A percentile compares a stretch with the other conserved stretches of the same genome.
Evolutionary conservation across 768 basidiomycete genomes (phyloP).

Genomic region (Hygrophoropsis aurantiaca): DNA sequence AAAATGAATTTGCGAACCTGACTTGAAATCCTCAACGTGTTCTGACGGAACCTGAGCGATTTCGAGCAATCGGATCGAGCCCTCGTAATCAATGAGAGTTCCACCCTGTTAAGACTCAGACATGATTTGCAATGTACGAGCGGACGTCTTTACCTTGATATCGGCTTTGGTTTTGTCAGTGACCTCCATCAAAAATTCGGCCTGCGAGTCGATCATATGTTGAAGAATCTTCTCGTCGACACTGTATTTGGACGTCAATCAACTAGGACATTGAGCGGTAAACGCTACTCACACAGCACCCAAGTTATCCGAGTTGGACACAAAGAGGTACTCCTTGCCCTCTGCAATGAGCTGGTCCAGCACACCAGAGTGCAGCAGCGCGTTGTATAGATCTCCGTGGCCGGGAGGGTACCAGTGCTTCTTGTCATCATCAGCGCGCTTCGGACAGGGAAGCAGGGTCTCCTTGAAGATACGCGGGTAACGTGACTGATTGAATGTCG

Average conservation of each 20-base stretch:
- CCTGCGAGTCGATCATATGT: constrained; percentile 63
- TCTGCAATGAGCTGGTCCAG: constrained; percentile 67
- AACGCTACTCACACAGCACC: constrained; percentile 54
- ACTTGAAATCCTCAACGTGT: constrained; percentile 75
- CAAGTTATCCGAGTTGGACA: constrained; percentile 77
- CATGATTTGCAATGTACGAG: not conserved
- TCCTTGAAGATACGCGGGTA: constrained; percentile 76
- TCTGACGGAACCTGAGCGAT: constrained; percentile 74
- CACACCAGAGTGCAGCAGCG: constrained; percentile 69
- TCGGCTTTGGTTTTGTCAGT: constrained; percentile 85
- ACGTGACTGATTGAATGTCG: constrained; percentile 71
- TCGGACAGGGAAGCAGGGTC: constrained; percentile 61
- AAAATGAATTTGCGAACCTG: constrained; percentile 19
- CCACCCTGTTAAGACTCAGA: constrained; percentile 39
- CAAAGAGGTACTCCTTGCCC: constrained; percentile 78
- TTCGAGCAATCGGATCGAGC: constrained; percentile 66
- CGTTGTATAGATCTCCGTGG: constrained; percentile 76
- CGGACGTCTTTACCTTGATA: constrained; percentile 44
- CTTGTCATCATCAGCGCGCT: constrained; percentile 58
- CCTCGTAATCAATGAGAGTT: constrained; percentile 70
- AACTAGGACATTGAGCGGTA: constrained; percentile 1
- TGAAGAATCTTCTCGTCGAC: constrained; percentile 68
- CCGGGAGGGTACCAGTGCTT: constrained; percentile 76
- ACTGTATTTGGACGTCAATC: constrained; percentile 30
- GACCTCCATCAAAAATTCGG: constrained; percentile 75